Base-by-base conservation (phyloP, 768 basidiomycete species). In the Leccinum ochraceum region DNA sequence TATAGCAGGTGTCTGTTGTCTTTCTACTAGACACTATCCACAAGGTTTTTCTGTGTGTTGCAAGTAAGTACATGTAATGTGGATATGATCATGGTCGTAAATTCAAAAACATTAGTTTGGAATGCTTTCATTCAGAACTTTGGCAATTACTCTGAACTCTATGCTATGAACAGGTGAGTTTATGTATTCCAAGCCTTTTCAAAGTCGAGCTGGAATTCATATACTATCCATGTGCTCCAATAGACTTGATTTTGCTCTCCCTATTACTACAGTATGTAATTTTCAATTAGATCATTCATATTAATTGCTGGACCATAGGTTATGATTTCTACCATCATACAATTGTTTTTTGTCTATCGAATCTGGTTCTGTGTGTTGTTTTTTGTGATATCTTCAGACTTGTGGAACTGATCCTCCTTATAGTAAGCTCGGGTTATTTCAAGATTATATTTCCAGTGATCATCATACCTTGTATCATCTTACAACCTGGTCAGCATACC, bases 351-450 rank as follows among this genome's bases (percentile, higher is more conserved):
- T 3, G 17, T 36, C 4, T 53, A 36, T 53, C 6, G 34, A 11
- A 53, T 53, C 53, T 53, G 53, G 53, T 53, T 11, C 13, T 36
- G 53, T 53, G 36, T 53, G 54, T 50, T 26, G 13, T 36, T 36
- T 36, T 36, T 34, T 34, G 11, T 34, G 34, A n/a, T 46, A 20
- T n/a, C 28, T 20, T 46, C 5, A 32, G 6, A 22, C 13, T 8
- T 6, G 22, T 36, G 20, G 14, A 32, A 20, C 32, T 53, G 9
- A 36, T 24, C 26, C 16, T 54, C 39, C 26, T 39, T 6, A n/a
- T 39, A 54, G 37, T 54, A 8, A 39, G 37, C 53, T 39, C 24
- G 11, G 37, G 53, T 4, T 54, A 39, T 17, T 54, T 54, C 24
- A 54, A 26, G 17, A 5, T 22, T 39, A 2, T 9, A 17, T 54